A percentile compares a stretch with the other conserved stretches of the same genome.
phyloP scores from a whole-genome alignment of 2,329 filamentous ascomycete species.

The Orbilia javanica region DNA sequence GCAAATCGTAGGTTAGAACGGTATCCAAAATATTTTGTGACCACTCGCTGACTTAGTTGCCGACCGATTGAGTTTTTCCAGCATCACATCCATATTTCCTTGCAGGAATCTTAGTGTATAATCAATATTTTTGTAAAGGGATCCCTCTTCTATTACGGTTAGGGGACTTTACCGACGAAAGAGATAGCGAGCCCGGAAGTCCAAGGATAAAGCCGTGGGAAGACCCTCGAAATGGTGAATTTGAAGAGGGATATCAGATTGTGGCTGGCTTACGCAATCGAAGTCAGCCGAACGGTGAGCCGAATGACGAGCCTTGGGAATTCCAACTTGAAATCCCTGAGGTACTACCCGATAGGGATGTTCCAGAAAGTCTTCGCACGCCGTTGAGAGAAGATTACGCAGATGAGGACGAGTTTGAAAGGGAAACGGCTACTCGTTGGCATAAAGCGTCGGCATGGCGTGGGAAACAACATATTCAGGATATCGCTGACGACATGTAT shows the following conservation, averaged over 20 bases:
- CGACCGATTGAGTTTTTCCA: background rate
- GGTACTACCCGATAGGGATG: background rate
- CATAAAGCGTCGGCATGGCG: background rate
- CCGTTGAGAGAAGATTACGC: background rate
- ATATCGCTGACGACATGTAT: background rate
- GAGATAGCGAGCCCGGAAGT: background rate
- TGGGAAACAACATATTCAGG: background rate
- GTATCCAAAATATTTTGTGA: no score
- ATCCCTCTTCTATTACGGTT: background rate
- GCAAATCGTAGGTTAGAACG: no score
- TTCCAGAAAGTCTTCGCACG: background rate
- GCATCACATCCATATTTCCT: constrained; percentile 29
- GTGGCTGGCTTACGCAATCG: background rate
- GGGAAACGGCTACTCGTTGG: background rate
- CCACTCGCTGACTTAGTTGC: background rate
- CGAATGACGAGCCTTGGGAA: background rate
- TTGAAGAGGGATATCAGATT: background rate
- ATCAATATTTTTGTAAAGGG: background rate
- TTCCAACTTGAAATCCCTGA: background rate
- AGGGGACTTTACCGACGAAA: constrained; percentile 3
- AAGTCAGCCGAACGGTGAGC: no score
- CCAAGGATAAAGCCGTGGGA: constrained; percentile 1
- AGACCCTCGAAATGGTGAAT: constrained; percentile 2
- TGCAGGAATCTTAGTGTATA: background rate
- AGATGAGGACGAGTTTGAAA: background rate